Percentiles rank a stretch among this genome's conserved stretches.
These are phyloP conservation scores for Pyronema domesticum DNA, from an alignment of 495 filamentous ascomycete genomes.

Conservation along the genomic window DNA sequence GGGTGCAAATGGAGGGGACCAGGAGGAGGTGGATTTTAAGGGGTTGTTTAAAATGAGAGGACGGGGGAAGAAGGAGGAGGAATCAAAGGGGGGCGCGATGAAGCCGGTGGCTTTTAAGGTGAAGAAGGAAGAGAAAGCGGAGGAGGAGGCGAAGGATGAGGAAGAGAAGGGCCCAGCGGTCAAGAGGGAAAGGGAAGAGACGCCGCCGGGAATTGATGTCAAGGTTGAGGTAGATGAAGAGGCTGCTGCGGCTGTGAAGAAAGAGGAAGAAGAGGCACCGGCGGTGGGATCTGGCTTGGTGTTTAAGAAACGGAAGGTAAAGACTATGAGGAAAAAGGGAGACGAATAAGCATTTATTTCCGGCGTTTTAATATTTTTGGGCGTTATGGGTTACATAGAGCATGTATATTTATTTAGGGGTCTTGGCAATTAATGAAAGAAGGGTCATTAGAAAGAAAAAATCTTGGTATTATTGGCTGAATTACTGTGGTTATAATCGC, in stretches of 20 bases:
- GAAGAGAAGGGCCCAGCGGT: neutral
- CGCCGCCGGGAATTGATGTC: constrained; percentile 7
- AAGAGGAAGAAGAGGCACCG: constrained; percentile 14
- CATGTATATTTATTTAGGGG: neutral
- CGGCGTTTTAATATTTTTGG: neutral
- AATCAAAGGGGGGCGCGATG: constrained; percentile 12
- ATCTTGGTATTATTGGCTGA: no score
- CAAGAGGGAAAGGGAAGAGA: constrained; percentile 27
- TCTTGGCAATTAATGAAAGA: no score
- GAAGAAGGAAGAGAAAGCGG: constrained; percentile 12
- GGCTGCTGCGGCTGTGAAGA: constrained; percentile 3
- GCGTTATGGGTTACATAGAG: neutral
- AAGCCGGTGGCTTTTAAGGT: constrained; percentile 25
- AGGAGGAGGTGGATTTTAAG: constrained; percentile 53
- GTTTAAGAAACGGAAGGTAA: constrained; percentile 86
- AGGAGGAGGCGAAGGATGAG: constrained; percentile 16
- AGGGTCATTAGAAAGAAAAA: no score
- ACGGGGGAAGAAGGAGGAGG: constrained; percentile 20
- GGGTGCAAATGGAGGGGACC: constrained; percentile 31
- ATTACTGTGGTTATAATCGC: no score
- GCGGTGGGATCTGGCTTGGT: constrained; percentile 34
- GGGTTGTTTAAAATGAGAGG: constrained; percentile 34
- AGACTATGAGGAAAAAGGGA: constrained; percentile 44
- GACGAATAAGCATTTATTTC: no score
- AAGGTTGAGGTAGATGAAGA: constrained; percentile 25